Conservation (phyloP, 2,329 filamentous ascomycete genomes). For the Pezicula carpinea region DNA sequence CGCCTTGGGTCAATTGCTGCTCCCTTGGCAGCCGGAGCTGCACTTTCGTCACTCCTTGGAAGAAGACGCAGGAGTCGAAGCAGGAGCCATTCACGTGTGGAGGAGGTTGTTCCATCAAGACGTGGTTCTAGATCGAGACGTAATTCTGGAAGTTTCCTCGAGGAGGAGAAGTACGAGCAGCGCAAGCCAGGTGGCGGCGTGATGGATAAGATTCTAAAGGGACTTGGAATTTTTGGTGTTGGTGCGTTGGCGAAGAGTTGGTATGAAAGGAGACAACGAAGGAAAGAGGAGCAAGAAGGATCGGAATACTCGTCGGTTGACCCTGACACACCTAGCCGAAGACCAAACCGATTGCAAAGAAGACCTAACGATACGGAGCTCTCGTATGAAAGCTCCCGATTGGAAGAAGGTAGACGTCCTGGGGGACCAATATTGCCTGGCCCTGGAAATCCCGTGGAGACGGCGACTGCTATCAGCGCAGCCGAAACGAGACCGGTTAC, state of each 20-base stretch:
- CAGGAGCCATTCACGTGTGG: conserved; percentile 21
- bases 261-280: conserved; percentile 46
- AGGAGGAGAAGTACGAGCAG: conserved; percentile 57
- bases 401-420: conserved; percentile 30
- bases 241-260: conserved; percentile 57
- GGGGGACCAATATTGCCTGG: conserved; percentile 40
- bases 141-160: conserved; percentile 50
- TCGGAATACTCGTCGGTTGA: conserved; percentile 56
- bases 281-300: conserved; percentile 43
- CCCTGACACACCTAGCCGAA: conserved; percentile 53
- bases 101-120: conserved; percentile 49
- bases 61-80: conserved; percentile 32
- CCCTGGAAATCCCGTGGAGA: conserved; percentile 37
- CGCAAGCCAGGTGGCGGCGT: conserved; percentile 47
- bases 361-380: conserved; percentile 30
- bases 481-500: conserved; percentile 34
- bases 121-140: conserved; percentile 41
- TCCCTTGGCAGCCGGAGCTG: conserved; percentile 52
- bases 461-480: conserved; percentile 43
- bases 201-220: conserved; percentile 54
- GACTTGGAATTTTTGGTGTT: conserved; percentile 58
- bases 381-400: conserved; percentile 38
- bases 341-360: conserved; percentile 31
- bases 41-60: conserved; percentile 48
- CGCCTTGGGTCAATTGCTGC: conserved; percentile 44